These are phyloP conservation scores for Venturiaceae sp. DNA, from an alignment of 2,329 filamentous ascomycete genomes.

Conservation along the genomic window DNA sequence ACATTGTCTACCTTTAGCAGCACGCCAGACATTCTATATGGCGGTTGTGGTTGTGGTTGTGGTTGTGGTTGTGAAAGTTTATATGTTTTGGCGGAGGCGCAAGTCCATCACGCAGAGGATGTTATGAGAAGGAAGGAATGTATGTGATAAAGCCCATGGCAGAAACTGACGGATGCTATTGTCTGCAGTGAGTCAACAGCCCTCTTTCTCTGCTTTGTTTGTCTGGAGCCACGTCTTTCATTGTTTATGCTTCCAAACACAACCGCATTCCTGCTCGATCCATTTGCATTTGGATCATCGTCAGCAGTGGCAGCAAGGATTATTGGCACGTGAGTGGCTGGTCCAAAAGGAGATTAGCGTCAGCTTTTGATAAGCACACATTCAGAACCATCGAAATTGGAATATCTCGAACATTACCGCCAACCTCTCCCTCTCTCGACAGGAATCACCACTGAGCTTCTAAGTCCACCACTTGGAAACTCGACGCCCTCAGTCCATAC, in stretches of 20 bases:
- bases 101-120: neutral
- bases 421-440: neutral
- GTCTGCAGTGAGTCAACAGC: neutral
- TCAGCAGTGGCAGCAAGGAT: too few relatives aligned
- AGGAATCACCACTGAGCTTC: conserved; percentile 11
- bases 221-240: neutral
- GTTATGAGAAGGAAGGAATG: neutral
- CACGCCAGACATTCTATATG: neutral
- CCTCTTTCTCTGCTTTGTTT: neutral
- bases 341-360: too few relatives aligned
- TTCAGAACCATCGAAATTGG: neutral
- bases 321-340: too few relatives aligned
- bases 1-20: conserved; percentile 48
- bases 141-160: neutral
- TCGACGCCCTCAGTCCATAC: neutral
- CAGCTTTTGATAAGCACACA: neutral
- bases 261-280: too few relatives aligned
- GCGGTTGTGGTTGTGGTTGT: neutral
- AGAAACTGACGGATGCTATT: neutral
- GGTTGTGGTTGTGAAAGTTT: neutral
- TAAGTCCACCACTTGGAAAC: neutral
- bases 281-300: too few relatives aligned
- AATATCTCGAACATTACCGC: neutral
- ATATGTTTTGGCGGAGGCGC: too few relatives aligned
- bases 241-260: too few relatives aligned